A percentile compares a stretch with the other conserved stretches of the same genome.
Conservation (phyloP, 2,329 filamentous ascomycete genomes). For the Talaromyces pinophilus region DNA sequence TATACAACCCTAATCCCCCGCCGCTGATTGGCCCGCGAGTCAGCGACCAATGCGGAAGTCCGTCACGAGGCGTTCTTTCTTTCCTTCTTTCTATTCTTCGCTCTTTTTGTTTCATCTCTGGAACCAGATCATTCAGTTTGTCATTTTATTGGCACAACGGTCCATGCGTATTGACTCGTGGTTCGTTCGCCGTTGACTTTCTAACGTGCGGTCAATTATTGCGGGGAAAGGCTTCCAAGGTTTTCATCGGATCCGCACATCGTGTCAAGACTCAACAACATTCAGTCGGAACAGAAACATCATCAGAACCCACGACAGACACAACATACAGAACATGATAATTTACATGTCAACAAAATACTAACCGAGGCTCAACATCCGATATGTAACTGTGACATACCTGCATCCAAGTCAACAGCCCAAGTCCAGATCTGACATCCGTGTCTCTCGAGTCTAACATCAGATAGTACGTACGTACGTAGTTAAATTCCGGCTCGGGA, state of each 20-base stretch:
- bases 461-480: background rate
- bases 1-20: background rate
- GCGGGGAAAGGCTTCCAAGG: background rate
- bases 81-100: too few species aligned
- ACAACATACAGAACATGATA: background rate
- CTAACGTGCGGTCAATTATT: background rate
- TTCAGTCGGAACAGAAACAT: background rate
- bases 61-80: constrained; percentile 4
- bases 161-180: background rate
- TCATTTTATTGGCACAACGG: background rate
- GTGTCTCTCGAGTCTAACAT: background rate
- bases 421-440: background rate
- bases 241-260: background rate
- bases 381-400: background rate
- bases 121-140: background rate
- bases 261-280: background rate
- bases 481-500: background rate
- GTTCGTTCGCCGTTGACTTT: background rate
- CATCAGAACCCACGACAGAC: background rate
- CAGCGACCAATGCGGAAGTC: constrained; percentile 11
- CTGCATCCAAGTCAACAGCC: background rate
- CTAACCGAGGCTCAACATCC: background rate
- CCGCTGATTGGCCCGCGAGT: background rate
- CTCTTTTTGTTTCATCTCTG: background rate
- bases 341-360: too few species aligned